A percentile compares a stretch with the other conserved stretches of the same genome.
Conservation (phyloP, 495 filamentous ascomycete species). For the Aspergillus homomorphus region DNA sequence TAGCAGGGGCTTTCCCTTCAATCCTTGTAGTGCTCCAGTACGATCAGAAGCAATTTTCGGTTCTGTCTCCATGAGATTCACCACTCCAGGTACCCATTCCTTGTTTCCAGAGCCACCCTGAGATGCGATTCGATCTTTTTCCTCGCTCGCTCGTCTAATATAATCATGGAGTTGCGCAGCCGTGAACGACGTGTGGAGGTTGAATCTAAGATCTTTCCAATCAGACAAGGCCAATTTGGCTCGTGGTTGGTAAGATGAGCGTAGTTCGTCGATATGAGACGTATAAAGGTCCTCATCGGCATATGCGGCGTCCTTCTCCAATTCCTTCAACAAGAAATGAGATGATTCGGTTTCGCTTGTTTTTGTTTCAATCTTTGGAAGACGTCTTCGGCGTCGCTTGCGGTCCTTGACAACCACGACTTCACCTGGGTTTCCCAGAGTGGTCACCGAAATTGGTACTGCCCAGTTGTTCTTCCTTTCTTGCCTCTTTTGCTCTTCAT, state of each 20-base stretch:
- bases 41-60: conserved; percentile 12
- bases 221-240: conserved; percentile 26
- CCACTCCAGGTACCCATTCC: conserved; percentile 33
- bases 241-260: conserved; percentile 14
- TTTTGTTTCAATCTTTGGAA: neutral
- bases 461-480: neutral
- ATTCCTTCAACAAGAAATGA: conserved; percentile 28
- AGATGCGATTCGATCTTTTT: neutral
- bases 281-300: conserved; percentile 10
- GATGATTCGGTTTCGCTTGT: conserved; percentile 2
- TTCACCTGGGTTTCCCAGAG: conserved; percentile 41
- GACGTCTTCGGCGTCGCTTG: conserved; percentile 10
- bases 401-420: conserved; percentile 36
- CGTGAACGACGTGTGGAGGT: conserved; percentile 36
- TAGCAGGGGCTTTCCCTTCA: conserved; percentile 33
- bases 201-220: conserved; percentile 28
- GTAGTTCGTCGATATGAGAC: conserved; percentile 27
- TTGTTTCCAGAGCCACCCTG: neutral
- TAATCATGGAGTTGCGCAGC: conserved; percentile 33
- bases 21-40: conserved; percentile 14
- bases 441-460: conserved; percentile 18
- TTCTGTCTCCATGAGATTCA: conserved; percentile 21
- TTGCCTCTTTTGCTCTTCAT: conserved; percentile 3
- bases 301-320: conserved; percentile 23
- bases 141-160: conserved; percentile 8